Base-by-base conservation (phyloP, 148 eudicot species). In the Persicaria maculosa region DNA sequence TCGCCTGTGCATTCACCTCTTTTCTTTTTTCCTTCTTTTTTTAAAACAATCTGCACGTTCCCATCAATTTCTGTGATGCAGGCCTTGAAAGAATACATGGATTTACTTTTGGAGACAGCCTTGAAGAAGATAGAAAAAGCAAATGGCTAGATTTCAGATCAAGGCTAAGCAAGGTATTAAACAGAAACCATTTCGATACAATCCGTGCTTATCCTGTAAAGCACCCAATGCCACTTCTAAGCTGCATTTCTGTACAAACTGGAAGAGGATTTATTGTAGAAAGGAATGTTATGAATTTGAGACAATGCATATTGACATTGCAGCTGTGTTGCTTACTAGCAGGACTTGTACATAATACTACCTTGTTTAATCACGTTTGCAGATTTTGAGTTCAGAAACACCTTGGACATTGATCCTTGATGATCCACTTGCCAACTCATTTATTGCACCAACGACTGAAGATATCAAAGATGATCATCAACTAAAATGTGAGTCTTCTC, bases 21-120 rank as follows among this genome's bases (percentile, higher is more conserved):
- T 31, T 31, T 31, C 2, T 31, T 31, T 31, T 3, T 31, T 31
- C 2, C 2, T 31, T 31, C 1, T 31, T 31, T 31, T 31, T 31
- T 31, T 1, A 31, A 31, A 31, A 31, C 40, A 31, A 31, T 31
- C 40, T 3, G 2, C 40, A 31, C 2, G 40, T 31, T 31, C 0
- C 40, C 40, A 1, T 31, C 40, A 2, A 14, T 40, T 65, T 65
- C 43, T 17, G 43, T 40, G 47, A 65, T 88, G 85, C 85, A 95
- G 99, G 79, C 81, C 90, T 95, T 47, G 97, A 84, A 83, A 88
- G 90, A 82, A 86, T 95, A 54, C 99, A 95, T 81, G 99, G 99
- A 44, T 92, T 90, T 76, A 90, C 92, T 52, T 88, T 90, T 74
- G 99, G 99, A 20, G 99, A 95, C 77, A 93, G 99, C 83, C 88